Evolutionary conservation across 2,329 filamentous ascomycete genomes (phyloP), one percentile per base, ranked within the genome.

Genomic region (Penicillium freii): DNA sequence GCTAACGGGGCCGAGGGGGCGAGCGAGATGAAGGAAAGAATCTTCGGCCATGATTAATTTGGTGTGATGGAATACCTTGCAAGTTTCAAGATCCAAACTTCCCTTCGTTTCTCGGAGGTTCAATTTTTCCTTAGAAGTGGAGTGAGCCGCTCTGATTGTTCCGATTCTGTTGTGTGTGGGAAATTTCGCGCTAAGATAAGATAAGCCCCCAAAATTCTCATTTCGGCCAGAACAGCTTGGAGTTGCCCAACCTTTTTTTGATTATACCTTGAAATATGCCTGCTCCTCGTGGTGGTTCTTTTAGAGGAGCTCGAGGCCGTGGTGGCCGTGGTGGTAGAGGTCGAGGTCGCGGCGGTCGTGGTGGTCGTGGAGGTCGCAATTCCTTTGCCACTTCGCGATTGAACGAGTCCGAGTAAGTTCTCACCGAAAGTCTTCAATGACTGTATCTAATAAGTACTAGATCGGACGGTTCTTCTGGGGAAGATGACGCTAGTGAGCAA

Each of bases 11-110:
- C 91, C 92, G 64, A 97, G 83, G 71, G 94, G 94, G 77, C 94
- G 87, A 73, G 93, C 88, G 67, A 99, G 88, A 78, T 99, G 94
- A 72, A 97, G 87, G 82, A 96, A 97, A 64, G 90, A 89, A 77
- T 93, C 89, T 75, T 87, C 80, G 77, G 91, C 88, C 92, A 96
- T 96, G 78, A 72, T 92, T 84, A 78, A 79, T 56, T 77, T 52
- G 5, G 10, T 34, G 50, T n/a, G 39, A 75, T 52, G 51, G 55
- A 46, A 57, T 49, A 56, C 56, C 56, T 54, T 58, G 48, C 49
- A 55, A 51, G 44, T 47, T 56, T 57, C 61, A 58, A 60, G 59
- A 55, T 58, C 51, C 59, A 54, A 52, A 57, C 55, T 62, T 47
- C 45, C 45, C 56, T 57, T 59, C 53, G 40, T 59, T 60, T 57